Evolutionary conservation across 2,329 filamentous ascomycete genomes (phyloP), one percentile per base, ranked within the genome.

Genomic region (Aspergillus cejpii): DNA sequence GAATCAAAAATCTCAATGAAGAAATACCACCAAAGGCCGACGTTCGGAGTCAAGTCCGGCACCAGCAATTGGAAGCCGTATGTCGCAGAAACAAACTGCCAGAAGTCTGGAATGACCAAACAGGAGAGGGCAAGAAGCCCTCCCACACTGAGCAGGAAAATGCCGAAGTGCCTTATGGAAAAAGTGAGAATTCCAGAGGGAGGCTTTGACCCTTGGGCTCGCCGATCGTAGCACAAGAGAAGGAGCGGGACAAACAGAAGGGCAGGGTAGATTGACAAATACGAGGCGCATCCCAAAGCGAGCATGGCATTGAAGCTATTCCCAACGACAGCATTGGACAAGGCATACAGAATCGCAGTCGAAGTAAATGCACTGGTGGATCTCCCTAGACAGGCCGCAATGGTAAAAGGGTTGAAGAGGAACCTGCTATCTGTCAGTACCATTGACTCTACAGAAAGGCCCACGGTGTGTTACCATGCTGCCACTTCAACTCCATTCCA

Each of bases 1-100:
- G 90, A 91, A 69, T 98, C 92, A 65, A 98, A 98, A 82, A 98
- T 98, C 64, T 98, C 91, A 55, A 94, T 94, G 64, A 98, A 97
- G 71, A 98, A 98, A 69, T 98, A 98, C 92, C 92, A 98, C 92
- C 92, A 98, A 1, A 98, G 75, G 1, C 92, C 92, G 23, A 94
- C 85, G 54, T 97, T 98, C 10, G 92, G 92, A 0, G 91, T 94
- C 31, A 98, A 76, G 62, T 98, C 92, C 6, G 89, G 87, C 2
- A 98, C 78, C 1, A 92, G 81, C 28, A 98, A 77, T 57, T 95
- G 90, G 37, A 94, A 87, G 55, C 91, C 89, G 67, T 98, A 98
- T 0, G 92, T 96, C 15, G 89, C 88, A 6, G 77, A 69, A 15
- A 97, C 68, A 60, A 97, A 98, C 50, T 90, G 83, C 86, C 87